A percentile compares a stretch with the other conserved stretches of the same genome.
Conservation (phyloP, 768 basidiomycete genomes). For the Coprinopsis marcescibilis region DNA sequence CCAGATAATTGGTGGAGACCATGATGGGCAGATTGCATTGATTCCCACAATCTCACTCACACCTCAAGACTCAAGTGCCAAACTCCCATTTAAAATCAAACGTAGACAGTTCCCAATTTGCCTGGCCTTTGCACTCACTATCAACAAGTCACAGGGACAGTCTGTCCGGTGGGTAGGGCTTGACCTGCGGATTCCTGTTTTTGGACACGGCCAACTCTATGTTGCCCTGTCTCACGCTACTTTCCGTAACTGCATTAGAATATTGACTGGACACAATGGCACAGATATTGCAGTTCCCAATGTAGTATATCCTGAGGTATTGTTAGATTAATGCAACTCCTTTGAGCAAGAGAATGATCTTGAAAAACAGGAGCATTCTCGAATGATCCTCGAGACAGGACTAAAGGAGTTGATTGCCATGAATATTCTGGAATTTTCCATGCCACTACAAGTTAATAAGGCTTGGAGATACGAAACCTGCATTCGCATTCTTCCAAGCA, state of each 20-base stretch:
- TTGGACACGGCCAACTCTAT: constrained; percentile 36
- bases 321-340: constrained; percentile 12
- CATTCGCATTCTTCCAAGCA: no score
- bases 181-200: constrained; percentile 25
- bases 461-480: no score
- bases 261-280: constrained; percentile 18
- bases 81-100: constrained; percentile 22
- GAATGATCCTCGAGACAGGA: no score
- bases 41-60: constrained; percentile 32
- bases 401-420: no score
- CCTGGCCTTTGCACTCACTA: constrained; percentile 33
- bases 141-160: constrained; percentile 37
- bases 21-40: constrained; percentile 27
- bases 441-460: no score
- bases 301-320: constrained; percentile 25
- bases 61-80: constrained; percentile 7
- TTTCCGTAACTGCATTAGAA: constrained; percentile 17
- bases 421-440: no score
- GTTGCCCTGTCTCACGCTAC: constrained; percentile 29
- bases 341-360: no score
- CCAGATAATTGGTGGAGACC: constrained; percentile 29
- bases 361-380: no score
- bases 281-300: constrained; percentile 15
- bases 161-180: constrained; percentile 29
- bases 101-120: constrained; percentile 33